Base-by-base conservation (phyloP, 2,329 filamentous ascomycete species). In the Colletotrichum musicola region DNA sequence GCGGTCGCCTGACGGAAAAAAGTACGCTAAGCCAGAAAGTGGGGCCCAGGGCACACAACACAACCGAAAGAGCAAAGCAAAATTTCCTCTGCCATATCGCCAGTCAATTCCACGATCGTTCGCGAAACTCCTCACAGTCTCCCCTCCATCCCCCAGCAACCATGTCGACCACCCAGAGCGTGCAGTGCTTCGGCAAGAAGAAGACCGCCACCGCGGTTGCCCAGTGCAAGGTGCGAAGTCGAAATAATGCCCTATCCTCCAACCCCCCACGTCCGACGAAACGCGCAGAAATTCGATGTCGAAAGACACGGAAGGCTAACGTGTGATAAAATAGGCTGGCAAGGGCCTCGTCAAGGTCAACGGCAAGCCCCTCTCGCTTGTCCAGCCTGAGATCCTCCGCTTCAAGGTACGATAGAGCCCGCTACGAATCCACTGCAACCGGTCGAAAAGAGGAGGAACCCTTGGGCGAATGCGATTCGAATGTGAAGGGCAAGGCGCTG, bases 111-210 rank as follows among this genome's bases (percentile, higher is more conserved):
- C 54, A 69, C 64, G 59, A 70, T 68, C 44, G 25, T 44, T 58
- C 56, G 70, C 68, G 64, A 71, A 62, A 55, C 53, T 65, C 68
- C 40, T 67, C 44, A 64, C 46, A 62, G 57, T 61, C 66, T 62
- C 40, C 63, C 53, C 70, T 51, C 57, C 56, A 65, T 57, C 70
- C 62, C 64, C 75, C 78, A 80, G 81, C 82, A 87, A 93, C 81
- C 84, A 93, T 94, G 90, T 91, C 92, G 84, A 86, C 90, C 80
- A 86, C 88, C 78, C 91, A 93, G 86, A 92, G 90, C 85, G 92
- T 94, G 80, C 94, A 97, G 90, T 97, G 94, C 93, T 98, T 98
- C 93, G 95, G 95, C 92, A 98, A 98, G 92, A 95, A 95, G 90
- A 94, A 93, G 90, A 94, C 90, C 82, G 94, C 94, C 79, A 93